phyloP scores from a whole-genome alignment of 1,284 basidiomycete genomes.

The Puccinia novopanici region DNA sequence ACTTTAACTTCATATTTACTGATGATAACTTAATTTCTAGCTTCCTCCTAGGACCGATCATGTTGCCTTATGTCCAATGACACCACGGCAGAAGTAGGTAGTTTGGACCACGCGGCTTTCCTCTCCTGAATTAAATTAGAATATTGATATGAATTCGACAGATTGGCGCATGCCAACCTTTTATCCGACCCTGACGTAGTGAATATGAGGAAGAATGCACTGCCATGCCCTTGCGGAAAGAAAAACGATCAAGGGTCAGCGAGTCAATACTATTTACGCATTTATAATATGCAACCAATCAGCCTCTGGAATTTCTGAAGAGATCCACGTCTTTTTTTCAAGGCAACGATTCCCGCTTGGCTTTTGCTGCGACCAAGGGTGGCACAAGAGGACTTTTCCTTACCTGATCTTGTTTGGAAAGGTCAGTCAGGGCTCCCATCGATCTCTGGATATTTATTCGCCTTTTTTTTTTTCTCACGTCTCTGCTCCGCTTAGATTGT shows the following conservation, averaged over 20 bases:
- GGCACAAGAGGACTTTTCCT: conserved; percentile 37
- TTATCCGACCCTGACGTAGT: conserved; percentile 32
- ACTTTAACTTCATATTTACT: background rate
- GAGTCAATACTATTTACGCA: background rate
- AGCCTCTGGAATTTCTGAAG: background rate
- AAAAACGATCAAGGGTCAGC: conserved; percentile 23
- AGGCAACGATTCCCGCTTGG: conserved; percentile 16
- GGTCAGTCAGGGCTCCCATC: background rate
- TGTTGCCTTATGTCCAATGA: conserved; percentile 49
- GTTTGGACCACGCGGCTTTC: background rate
- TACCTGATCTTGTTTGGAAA: conserved; percentile 38
- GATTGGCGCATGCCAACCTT: conserved; percentile 42
- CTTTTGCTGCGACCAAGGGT: conserved; percentile 41
- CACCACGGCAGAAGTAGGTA: conserved; percentile 19
- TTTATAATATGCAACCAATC: background rate
- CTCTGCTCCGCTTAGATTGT: conserved; percentile 18
- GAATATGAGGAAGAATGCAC: conserved; percentile 38
- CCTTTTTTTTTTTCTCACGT: background rate
- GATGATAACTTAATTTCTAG: conserved; percentile 24
- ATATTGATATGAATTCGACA: background rate
- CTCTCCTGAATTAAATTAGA: background rate
- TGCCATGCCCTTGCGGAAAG: conserved; percentile 31
- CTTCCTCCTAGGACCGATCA: conserved; percentile 38
- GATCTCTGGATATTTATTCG: background rate
- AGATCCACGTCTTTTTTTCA: background rate